Conservation (phyloP, 305 asterid species). For the Fraxinus sp. region DNA sequence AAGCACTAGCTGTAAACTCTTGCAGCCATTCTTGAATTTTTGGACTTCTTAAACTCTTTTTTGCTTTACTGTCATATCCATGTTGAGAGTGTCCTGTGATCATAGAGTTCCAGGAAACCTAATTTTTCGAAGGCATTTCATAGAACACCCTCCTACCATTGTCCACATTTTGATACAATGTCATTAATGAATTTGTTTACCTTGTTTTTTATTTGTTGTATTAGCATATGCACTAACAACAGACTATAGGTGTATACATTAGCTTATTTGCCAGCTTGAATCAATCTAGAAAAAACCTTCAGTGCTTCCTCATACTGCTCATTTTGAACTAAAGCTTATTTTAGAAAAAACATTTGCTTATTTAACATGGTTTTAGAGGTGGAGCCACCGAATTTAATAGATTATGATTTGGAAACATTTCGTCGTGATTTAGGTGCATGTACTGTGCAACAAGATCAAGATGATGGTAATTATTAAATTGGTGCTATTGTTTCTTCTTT, state of each 20-base stretch:
- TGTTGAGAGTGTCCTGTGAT: too few relatives aligned
- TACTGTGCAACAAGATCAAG: background rate
- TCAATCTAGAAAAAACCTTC: constrained; percentile 62
- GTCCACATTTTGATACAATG: background rate
- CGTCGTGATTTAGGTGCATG: background rate
- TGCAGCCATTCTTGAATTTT: background rate
- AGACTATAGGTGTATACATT: constrained; percentile 75
- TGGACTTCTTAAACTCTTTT: background rate
- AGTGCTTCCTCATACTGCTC: constrained; percentile 73
- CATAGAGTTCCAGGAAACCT: too few relatives aligned
- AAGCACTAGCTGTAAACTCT: background rate
- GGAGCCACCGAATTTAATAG: background rate
- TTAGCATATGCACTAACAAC: constrained; percentile 88
- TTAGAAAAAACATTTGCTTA: background rate
- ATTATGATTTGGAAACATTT: background rate
- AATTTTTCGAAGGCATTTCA: too few relatives aligned
- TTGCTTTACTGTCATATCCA: too few relatives aligned
- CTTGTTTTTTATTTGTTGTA: constrained; percentile 60
- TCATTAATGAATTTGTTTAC: constrained; percentile 59
- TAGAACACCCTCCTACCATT: too few relatives aligned
- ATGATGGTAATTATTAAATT: background rate
- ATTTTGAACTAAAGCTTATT: constrained; percentile 56
- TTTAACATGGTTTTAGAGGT: background rate
- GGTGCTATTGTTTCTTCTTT: background rate
- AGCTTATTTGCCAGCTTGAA: constrained; percentile 61